Conservation (phyloP, 2,329 filamentous ascomycete genomes). For the Aspergillus tubingensis region DNA sequence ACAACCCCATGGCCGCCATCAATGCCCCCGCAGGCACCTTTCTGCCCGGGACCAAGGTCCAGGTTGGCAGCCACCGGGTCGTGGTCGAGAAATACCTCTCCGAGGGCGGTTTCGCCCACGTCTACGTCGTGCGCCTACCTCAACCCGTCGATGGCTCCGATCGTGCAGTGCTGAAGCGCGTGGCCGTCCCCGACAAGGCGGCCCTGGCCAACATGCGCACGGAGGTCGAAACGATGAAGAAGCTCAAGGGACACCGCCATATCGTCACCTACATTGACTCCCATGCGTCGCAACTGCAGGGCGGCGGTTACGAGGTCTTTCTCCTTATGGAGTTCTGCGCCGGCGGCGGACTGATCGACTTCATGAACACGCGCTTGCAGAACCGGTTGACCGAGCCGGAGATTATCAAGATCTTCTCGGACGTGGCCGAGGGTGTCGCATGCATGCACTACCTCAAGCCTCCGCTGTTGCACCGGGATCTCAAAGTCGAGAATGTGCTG, state of each 20-base stretch:
- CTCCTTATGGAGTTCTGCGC: constrained; percentile 97
- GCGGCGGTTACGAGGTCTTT: constrained; percentile 96
- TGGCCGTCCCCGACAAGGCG: constrained; percentile 95
- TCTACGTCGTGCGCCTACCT: constrained; percentile 90
- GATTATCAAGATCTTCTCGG: constrained; percentile 94
- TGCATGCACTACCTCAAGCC: constrained; percentile 99
- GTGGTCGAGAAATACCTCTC: constrained; percentile 97
- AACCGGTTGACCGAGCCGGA: constrained; percentile 96
- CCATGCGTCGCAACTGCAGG: constrained; percentile 89
- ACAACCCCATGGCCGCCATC: constrained; percentile 39
- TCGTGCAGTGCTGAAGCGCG: constrained; percentile 84
- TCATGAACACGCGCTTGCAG: constrained; percentile 98
- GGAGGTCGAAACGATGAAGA: constrained; percentile 99
- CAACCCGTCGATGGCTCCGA: constrained; percentile 76
- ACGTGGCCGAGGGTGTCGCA: constrained; percentile 92
- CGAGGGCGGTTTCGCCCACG: constrained; percentile 96
- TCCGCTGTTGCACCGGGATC: constrained; percentile 83
- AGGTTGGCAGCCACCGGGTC: constrained; percentile 88
- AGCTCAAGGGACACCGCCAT: constrained; percentile 90
- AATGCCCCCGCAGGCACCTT: constrained; percentile 76
- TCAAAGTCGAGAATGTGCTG: constrained; percentile 97
- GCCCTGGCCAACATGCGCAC: constrained; percentile 93
- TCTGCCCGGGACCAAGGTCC: constrained; percentile 90
- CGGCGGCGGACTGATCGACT: constrained; percentile 94
- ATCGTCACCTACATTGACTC: constrained; percentile 99